phyloP scores from a whole-genome alignment of 2,329 filamentous ascomycete species.

The Monosporascus sp. region DNA sequence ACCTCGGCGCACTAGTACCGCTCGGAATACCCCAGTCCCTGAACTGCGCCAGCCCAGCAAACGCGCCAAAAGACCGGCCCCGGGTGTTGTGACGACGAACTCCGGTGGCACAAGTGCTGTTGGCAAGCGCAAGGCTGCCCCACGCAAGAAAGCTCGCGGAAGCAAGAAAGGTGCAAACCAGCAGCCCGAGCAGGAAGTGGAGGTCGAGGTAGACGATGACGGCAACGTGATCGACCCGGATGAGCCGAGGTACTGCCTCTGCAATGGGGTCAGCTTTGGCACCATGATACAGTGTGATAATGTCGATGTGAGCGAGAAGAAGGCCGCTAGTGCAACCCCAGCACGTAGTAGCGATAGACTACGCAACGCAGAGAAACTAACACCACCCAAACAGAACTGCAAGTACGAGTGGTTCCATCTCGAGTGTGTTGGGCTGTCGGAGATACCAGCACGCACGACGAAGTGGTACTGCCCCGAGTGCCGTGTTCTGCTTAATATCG shows the following conservation, averaged over 20 bases:
- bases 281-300: slow-evolving; percentile 83
- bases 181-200: slow-evolving; percentile 39
- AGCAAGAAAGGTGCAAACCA: slow-evolving; percentile 39
- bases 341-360: slow-evolving; percentile 7
- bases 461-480: slow-evolving; percentile 87
- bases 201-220: slow-evolving; percentile 60
- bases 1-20: slow-evolving; percentile 50
- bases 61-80: slow-evolving; percentile 64
- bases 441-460: slow-evolving; percentile 64
- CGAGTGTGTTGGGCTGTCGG: slow-evolving; percentile 64
- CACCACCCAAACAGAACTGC: slow-evolving; percentile 47
- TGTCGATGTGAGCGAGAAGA: slow-evolving; percentile 53
- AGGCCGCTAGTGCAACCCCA: slow-evolving; percentile 10
- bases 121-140: slow-evolving; percentile 65
- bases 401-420: slow-evolving; percentile 84
- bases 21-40: slow-evolving; percentile 51
- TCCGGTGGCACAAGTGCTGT: slow-evolving; percentile 61
- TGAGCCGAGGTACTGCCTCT: slow-evolving; percentile 72
- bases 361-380: slow-evolving; percentile 17
- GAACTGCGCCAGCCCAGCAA: slow-evolving; percentile 41
- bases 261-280: slow-evolving; percentile 74
- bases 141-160: slow-evolving; percentile 55
- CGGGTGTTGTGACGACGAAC: slow-evolving; percentile 62
- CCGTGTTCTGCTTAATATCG: slow-evolving; percentile 55
- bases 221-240: slow-evolving; percentile 67